Evolutionary conservation across 2,329 filamentous ascomycete species (phyloP), one percentile per base, ranked within the genome.

Genomic region (Fusarium tanahbumbuense): DNA sequence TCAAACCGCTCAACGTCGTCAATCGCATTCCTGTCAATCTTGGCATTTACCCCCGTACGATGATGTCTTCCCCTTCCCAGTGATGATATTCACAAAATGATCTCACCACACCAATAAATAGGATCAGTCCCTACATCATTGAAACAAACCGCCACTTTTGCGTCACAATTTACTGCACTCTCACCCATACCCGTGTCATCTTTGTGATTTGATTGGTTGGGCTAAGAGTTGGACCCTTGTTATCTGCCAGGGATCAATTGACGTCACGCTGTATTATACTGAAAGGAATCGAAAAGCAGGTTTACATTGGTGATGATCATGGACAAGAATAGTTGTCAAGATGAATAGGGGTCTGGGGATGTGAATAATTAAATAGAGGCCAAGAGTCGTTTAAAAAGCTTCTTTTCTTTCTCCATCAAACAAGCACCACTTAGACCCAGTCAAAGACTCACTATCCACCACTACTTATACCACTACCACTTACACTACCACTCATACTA

Each of bases 161-260:
- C 67, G 67, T 67, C 67, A 71, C 22, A 48, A 16, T 27, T n/a
- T n/a, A n/a, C 34, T 37, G 34, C 34, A 37, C 9, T n/a, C 34
- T 23, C 25, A 32, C 48, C 66, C 52, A 67, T 56, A 42, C 52
- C 32, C 25, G 65, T 68, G 68, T 68, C 68, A 70, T 71, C 22
- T 37, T 44, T n/a, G 7, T 16, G 2, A 4, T 27, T 2, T 71
- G 64, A 71, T 71, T 70, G 68, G 68, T 11, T 4, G 32, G 15
- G 41, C 23, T 30, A 54, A 44, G 40, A 52, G 15, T 23, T 60
- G 40, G 40, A 59, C 49, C 62, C 55, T 56, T 48, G 64, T 32
- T 68, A 58, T 63, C 49, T 44, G 59, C 54, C 30, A 57, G 32
- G 30, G 47, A 64, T 46, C 12, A 30, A 45, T 68, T 70, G 68